Percentiles rank a stretch among this genome's conserved stretches.
phyloP scores from a whole-genome alignment of 2,329 filamentous ascomycete species.

The Diaporthe amygdali region DNA sequence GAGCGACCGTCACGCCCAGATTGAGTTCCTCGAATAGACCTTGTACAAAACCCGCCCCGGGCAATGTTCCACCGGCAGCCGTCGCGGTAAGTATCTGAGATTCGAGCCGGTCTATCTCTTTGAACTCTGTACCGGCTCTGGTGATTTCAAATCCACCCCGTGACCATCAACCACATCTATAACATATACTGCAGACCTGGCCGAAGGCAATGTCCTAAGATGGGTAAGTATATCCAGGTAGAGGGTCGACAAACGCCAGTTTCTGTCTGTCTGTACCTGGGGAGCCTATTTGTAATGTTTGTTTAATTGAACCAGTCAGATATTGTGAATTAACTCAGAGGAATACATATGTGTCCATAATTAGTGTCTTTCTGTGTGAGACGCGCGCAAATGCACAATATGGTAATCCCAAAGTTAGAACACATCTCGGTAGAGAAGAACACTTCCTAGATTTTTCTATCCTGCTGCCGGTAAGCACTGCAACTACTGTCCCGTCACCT shows the following conservation, averaged over 20 bases:
- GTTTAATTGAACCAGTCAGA: neutral
- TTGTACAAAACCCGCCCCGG: neutral
- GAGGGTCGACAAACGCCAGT: neutral
- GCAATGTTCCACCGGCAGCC: neutral
- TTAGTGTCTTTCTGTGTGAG: neutral
- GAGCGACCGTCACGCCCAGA: neutral
- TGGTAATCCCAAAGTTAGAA: neutral
- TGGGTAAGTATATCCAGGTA: neutral
- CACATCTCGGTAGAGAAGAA: too few relatives aligned
- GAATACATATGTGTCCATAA: neutral
- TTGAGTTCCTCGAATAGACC: neutral
- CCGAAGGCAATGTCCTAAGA: neutral
- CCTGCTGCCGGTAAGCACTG: neutral
- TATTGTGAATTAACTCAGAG: too few relatives aligned
- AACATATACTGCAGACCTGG: neutral
- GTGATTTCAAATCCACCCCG: neutral
- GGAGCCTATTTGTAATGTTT: neutral
- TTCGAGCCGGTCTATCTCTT: neutral
- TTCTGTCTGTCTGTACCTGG: neutral
- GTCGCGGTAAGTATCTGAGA: neutral
- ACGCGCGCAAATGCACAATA: neutral
- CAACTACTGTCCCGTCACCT: neutral
- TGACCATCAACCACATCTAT: neutral
- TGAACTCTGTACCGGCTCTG: neutral
- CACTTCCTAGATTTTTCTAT: neutral